Base-by-base conservation (phyloP, 257 asterid genomes). In the Parsonsia alboflavescens region DNA sequence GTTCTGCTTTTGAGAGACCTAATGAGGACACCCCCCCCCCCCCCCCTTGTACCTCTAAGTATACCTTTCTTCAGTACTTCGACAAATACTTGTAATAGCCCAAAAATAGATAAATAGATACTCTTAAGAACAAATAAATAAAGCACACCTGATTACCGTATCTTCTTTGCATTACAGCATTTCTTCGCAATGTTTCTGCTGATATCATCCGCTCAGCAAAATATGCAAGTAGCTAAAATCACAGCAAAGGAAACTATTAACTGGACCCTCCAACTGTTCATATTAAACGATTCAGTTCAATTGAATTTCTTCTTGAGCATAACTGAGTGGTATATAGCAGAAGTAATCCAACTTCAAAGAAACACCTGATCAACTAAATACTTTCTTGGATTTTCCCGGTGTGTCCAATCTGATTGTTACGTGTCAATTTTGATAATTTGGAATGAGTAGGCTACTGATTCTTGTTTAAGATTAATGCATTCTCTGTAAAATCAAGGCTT, bases 141-240 rank as follows among this genome's bases (percentile, higher is more conserved):
- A 30, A 21, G 45, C 28, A 72, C 77, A 94, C 98, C 94, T 88
- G 91, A 84, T 88, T 79, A 52, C 88, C 86, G 0, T 50, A 59
- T 84, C 85, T 84, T 86, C 77, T 84, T 90, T 90, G 97, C 98
- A 94, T 89, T 71, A 94, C 97, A 54, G 76, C 86, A 84, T 94
- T 94, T 83, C 98, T 87, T 59, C 76, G 83, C 75, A 94, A 77
- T 69, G 98, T 94, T 85, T 94, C 97, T 77, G 80, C 85, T 13
- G 97, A 89, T 85, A 94, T 90, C 95, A 94, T 85, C 84, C 98
- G 87, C 86, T 85, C 93, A 71, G 95, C 82, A 78, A 94, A 94
- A 82, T 88, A 91, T 46, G 80, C 74, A 81, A 89, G 84, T 74
- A 94, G 83, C 98, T 93, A 86, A 67, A 79, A 71, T 68, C 81